Conservation (phyloP, 1,284 basidiomycete genomes). For the Papiliotrema nemorosa region DNA sequence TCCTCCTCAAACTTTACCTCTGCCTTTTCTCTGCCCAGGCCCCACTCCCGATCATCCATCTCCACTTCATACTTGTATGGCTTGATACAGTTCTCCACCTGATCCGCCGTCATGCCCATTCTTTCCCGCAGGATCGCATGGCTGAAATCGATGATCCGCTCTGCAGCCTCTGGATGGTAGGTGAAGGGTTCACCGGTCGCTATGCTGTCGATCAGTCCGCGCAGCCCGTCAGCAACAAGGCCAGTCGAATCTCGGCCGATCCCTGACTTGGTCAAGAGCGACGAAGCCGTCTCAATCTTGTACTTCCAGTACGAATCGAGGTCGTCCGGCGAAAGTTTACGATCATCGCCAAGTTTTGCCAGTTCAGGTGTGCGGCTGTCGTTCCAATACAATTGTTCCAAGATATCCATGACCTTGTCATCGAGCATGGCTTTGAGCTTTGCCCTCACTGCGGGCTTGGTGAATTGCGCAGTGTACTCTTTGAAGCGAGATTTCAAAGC, state of each 20-base stretch:
- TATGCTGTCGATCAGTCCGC: slow-evolving; percentile 83
- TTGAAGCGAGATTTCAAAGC: slow-evolving; percentile 87
- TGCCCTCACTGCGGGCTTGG: slow-evolving; percentile 79
- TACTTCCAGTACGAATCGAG: slow-evolving; percentile 92
- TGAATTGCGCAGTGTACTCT: slow-evolving; percentile 77
- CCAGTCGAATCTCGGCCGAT: slow-evolving; percentile 92
- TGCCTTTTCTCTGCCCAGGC: slow-evolving; percentile 69
- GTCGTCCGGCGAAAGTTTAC: slow-evolving; percentile 62
- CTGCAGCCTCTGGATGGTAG: slow-evolving; percentile 79
- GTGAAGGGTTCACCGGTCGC: slow-evolving; percentile 85
- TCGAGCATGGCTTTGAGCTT: slow-evolving; percentile 90
- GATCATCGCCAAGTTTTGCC: slow-evolving; percentile 65
- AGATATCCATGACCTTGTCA: slow-evolving; percentile 92
- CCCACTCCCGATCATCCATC: slow-evolving; percentile 83
- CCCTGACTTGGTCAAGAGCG: slow-evolving; percentile 90
- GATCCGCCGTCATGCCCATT: slow-evolving; percentile 88
- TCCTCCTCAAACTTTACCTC: slow-evolving; percentile 80
- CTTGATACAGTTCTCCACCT: slow-evolving; percentile 99
- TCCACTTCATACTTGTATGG: slow-evolving; percentile 95
- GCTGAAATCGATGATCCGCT: slow-evolving; percentile 85
- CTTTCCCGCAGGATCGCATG: slow-evolving; percentile 89
- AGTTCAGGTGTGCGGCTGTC: slow-evolving; percentile 82
- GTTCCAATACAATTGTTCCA: slow-evolving; percentile 96
- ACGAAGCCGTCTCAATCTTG: slow-evolving; percentile 89
- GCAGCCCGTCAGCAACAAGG: slow-evolving; percentile 90